phyloP scores from a whole-genome alignment of 73 alveolate species.

The Tetrahymena thermophila region DNA sequence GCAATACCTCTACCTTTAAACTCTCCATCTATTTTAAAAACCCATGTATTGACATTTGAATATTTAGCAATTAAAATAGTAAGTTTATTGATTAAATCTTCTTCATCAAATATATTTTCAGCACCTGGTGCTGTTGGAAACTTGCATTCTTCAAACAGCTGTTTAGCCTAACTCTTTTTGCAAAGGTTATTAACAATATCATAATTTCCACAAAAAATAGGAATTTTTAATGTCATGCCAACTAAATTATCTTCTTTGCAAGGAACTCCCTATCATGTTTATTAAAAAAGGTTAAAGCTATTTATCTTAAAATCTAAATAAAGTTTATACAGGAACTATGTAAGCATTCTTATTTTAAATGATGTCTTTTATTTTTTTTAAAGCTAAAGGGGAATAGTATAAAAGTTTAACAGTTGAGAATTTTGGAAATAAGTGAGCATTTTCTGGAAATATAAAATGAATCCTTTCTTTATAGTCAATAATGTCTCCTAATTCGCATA shows the following conservation, averaged over 20 bases:
- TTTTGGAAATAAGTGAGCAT: constrained; percentile 69
- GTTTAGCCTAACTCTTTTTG: constrained; percentile 85
- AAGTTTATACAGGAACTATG: constrained; percentile 68
- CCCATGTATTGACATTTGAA: constrained; percentile 89
- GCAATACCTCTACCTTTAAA: constrained; percentile 94
- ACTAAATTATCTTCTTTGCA: constrained; percentile 82
- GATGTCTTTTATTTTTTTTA: constrained; percentile 64
- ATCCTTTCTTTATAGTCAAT: constrained; percentile 72
- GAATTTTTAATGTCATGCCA: constrained; percentile 71
- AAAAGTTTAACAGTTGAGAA: constrained; percentile 74
- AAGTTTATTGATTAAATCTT: constrained; percentile 77
- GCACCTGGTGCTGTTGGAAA: constrained; percentile 90
- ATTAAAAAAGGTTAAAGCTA: not conserved
- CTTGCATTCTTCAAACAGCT: constrained; percentile 82
- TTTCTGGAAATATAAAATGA: constrained; percentile 76
- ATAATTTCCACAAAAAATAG: constrained; percentile 91
- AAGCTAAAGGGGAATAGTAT: constrained; percentile 74
- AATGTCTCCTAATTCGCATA: constrained; percentile 83
- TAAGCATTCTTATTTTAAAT: constrained; percentile 78
- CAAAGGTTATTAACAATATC: constrained; percentile 71
- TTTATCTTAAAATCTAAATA: not conserved
- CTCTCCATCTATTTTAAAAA: constrained; percentile 90
- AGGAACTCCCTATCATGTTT: constrained; percentile 32
- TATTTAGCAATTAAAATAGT: constrained; percentile 82
- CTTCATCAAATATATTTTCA: constrained; percentile 87